Evolutionary conservation across 2,329 filamentous ascomycete genomes (phyloP).

Genomic region (Septoria petroselini): DNA sequence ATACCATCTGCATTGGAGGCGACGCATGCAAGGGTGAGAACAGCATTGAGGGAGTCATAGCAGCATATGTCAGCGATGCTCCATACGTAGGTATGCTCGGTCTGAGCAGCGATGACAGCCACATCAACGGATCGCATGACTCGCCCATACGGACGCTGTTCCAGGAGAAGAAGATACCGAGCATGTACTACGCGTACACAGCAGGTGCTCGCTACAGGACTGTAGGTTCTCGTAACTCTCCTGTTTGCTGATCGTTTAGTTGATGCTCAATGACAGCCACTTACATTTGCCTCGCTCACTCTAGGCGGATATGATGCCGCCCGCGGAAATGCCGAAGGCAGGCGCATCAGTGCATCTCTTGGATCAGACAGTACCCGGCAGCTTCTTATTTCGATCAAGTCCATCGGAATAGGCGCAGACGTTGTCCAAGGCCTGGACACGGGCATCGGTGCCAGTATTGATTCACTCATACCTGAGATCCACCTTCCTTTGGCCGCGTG

Average conservation of each 20-base stretch:
- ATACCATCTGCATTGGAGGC: conserved; percentile 7
- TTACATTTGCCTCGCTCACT: conserved; percentile 24
- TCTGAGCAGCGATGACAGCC: conserved; percentile 33
- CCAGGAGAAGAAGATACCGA: conserved; percentile 27
- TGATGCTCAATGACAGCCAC: background rate
- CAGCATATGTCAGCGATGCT: background rate
- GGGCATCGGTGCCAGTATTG: conserved; percentile 40
- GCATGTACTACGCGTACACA: conserved; percentile 42
- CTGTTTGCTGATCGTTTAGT: no score
- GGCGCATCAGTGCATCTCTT: conserved; percentile 35
- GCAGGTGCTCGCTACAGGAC: conserved; percentile 36
- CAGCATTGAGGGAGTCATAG: conserved; percentile 3
- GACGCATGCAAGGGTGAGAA: background rate
- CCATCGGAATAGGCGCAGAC: conserved; percentile 29
- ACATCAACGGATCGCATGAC: conserved; percentile 43
- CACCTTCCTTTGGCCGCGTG: conserved; percentile 43
- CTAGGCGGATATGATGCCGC: conserved; percentile 45
- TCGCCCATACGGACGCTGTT: conserved; percentile 37
- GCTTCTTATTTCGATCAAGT: conserved; percentile 24
- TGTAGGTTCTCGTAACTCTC: no score
- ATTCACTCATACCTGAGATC: conserved; percentile 43
- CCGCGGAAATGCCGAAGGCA: conserved; percentile 41
- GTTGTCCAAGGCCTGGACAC: conserved; percentile 32
- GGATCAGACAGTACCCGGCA: conserved; percentile 25
- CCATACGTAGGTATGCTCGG: conserved; percentile 41